phyloP scores from a whole-genome alignment of 441 rosid species.

The Erysimum cheiri region DNA sequence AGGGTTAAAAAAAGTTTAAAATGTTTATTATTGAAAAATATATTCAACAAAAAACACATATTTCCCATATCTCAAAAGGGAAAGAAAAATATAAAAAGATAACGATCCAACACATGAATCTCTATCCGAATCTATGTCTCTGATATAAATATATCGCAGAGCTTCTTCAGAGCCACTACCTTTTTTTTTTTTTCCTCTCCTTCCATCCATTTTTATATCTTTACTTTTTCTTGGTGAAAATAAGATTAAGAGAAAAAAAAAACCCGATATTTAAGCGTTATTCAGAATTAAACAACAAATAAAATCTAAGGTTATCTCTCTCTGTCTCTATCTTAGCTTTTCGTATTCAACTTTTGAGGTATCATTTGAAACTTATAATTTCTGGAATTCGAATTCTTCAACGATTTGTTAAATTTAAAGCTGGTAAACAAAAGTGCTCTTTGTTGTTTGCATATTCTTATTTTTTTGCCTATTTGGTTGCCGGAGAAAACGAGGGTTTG shows the following conservation, averaged over 20 bases:
- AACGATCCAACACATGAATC: conserved; percentile 19
- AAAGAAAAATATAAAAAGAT: not conserved
- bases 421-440: conserved; percentile 1
- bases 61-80: not conserved
- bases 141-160: conserved; percentile 6
- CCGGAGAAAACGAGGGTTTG: conserved; percentile 2
- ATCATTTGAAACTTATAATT: conserved; percentile 5
- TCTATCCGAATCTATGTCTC: conserved; percentile 15
- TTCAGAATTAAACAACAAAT: conserved; percentile 18
- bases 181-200: conserved; percentile 7
- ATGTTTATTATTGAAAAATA: too few relatives aligned
- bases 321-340: conserved; percentile 5
- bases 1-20: too few relatives aligned
- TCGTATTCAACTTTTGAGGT: conserved; percentile 32
- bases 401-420: not conserved
- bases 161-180: conserved; percentile 18
- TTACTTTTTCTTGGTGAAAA: conserved; percentile 1
- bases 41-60: not conserved
- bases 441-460: not conserved
- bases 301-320: conserved; percentile 16
- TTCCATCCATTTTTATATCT: not conserved
- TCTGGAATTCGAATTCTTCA: not conserved
- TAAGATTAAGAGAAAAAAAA: conserved; percentile 12
- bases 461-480: not conserved
- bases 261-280: conserved; percentile 9